Percentiles rank a stretch among this genome's conserved stretches.
These are phyloP conservation scores for Xylaria sp. DNA, from an alignment of 2,329 filamentous ascomycete species.

Conservation along the genomic window DNA sequence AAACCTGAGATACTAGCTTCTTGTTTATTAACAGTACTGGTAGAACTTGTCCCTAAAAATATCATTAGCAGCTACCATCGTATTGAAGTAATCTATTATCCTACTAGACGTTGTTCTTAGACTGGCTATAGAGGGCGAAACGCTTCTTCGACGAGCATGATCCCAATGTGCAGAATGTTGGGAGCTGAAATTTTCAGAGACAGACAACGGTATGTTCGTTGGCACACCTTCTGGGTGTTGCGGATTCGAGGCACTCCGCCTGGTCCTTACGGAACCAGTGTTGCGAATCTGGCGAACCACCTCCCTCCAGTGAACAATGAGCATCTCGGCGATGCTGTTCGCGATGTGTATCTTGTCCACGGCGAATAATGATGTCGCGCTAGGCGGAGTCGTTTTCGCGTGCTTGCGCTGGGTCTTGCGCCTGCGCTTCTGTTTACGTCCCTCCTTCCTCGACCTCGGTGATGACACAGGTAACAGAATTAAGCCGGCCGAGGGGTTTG, in stretches of 20 bases:
- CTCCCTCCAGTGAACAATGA: conserved; percentile 72
- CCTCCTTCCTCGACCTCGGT: conserved; percentile 56
- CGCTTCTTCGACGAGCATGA: conserved; percentile 39
- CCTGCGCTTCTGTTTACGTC: conserved; percentile 45
- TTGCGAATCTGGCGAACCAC: conserved; percentile 68
- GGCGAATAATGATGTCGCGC: conserved; percentile 42
- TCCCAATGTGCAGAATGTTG: conserved; percentile 53
- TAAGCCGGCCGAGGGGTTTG: conserved; percentile 54
- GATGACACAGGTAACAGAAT: conserved; percentile 56
- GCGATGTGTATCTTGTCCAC: conserved; percentile 68
- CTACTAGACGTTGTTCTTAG: conserved; percentile 47
- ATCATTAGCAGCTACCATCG: not conserved
- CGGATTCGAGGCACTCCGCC: conserved; percentile 22
- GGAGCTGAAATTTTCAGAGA: conserved; percentile 54
- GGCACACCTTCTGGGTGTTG: conserved; percentile 30
- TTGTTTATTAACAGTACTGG: conserved; percentile 10
- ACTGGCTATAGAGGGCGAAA: conserved; percentile 53
- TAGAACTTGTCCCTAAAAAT: conserved; percentile 26
- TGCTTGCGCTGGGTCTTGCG: conserved; percentile 45
- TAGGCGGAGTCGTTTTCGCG: not conserved
- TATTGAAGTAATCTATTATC: conserved; percentile 19
- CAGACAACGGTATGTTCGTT: conserved; percentile 53
- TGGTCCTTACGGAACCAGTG: conserved; percentile 51
- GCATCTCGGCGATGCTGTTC: conserved; percentile 70
- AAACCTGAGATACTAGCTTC: conserved; percentile 36